A percentile compares a stretch with the other conserved stretches of the same genome.
These are phyloP conservation scores for Lachnellula willkommii DNA, from an alignment of 2,329 filamentous ascomycete species.

Conservation along the genomic window DNA sequence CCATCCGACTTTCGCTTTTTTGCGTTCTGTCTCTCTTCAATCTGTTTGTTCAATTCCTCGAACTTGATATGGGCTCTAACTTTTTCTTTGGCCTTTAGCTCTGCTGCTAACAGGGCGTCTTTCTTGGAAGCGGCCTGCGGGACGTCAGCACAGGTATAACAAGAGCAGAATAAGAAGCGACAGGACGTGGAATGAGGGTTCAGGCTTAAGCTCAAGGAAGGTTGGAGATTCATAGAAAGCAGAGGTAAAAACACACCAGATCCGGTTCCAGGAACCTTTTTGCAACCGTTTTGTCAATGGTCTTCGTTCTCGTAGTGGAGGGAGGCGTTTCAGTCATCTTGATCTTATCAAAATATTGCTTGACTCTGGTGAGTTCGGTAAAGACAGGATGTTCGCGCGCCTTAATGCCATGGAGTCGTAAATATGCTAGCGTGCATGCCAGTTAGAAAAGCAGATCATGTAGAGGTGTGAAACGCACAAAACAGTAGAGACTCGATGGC, in stretches of 20 bases:
- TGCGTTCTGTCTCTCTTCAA: conserved; percentile 29
- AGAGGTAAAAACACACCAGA: conserved; percentile 48
- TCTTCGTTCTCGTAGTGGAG: conserved; percentile 38
- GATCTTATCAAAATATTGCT: conserved; percentile 90
- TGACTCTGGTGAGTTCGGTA: conserved; percentile 77
- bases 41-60: conserved; percentile 35
- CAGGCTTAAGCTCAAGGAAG: no score
- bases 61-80: conserved; percentile 45
- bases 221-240: no score
- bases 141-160: conserved; percentile 6
- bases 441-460: neutral
- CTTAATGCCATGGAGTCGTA: conserved; percentile 73
- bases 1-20: conserved; percentile 29
- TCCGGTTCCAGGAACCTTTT: conserved; percentile 77
- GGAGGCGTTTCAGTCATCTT: conserved; percentile 65
- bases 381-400: conserved; percentile 83
- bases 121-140: conserved; percentile 41
- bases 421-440: conserved; percentile 51
- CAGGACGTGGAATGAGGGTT: no score
- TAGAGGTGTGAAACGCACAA: conserved; percentile 47
- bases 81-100: conserved; percentile 45
- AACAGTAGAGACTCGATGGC: conserved; percentile 87
- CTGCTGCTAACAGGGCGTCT: conserved; percentile 44
- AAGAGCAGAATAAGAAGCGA: no score
- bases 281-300: conserved; percentile 68